Base-by-base conservation (phyloP, 805 yeast genomes). In the Saccharomycopsis fermentans region DNA sequence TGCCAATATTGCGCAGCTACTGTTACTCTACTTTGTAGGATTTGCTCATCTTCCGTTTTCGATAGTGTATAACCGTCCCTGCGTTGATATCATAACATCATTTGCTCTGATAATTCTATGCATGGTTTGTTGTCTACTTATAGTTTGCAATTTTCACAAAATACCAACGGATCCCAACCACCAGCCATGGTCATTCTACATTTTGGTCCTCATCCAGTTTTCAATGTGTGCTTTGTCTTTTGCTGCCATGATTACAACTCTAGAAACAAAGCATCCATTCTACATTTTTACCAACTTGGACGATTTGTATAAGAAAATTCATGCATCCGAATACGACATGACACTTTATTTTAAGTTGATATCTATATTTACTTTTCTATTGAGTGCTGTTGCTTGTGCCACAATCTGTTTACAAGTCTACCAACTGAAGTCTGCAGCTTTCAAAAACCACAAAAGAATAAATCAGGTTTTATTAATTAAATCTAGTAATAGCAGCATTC, bases 61-160 rank as follows among this genome's bases (percentile, higher is more conserved):
- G 34, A 26, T 27, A 3, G 43, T 56, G 12, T 51, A 51, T 14
- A 56, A 56, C 37, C 58, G 58, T 12, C 58, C 58, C 8, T 48
- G 48, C n/a, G 16, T 51, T 16, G 55, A 52, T 29, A 51, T 52
- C 8, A 51, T 56, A 19, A 40, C 58, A 2, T 52, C 58, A 1
- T 50, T 54, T 19, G 35, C 29, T 27, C 16, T 40, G 37, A 32
- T 54, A 37, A 40, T 37, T 27, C 37, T 54, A 11, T 24, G 54
- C 48, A 48, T 55, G 21, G 54, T 55, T 5, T 40, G 58, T 32
- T 55, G 58, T 54, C 16, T 55, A 39, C 24, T 55, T n/a, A 37
- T 55, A 1, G 29, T 52, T 4, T 55, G 51, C 35, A 26, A 37
- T 16, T 34, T 39, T 17, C 39, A 34, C 24, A 36, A 26, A 19